phyloP scores from a whole-genome alignment of 805 yeast genomes.

The Wickerhamiella cacticola region DNA sequence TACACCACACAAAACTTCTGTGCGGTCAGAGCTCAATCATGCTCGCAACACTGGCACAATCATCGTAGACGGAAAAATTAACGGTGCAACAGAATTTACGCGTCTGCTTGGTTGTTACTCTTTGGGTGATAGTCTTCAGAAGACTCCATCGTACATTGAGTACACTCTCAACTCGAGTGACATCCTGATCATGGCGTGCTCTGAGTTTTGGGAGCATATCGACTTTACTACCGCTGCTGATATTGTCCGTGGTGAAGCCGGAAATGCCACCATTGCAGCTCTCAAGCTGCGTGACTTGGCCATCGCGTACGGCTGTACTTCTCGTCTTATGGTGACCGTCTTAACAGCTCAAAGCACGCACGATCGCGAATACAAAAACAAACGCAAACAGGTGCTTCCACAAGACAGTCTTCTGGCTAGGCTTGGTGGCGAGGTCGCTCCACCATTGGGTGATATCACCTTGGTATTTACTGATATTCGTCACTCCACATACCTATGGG shows the following conservation, averaged over 20 bases:
- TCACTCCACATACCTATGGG: slow-evolving; percentile 90
- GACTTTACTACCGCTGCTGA: slow-evolving; percentile 82
- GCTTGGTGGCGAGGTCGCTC: slow-evolving; percentile 71
- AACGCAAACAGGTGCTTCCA: slow-evolving; percentile 37
- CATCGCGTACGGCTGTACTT: slow-evolving; percentile 76
- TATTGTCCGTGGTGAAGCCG: slow-evolving; percentile 60
- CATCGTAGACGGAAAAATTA: slow-evolving; percentile 75
- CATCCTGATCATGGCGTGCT: slow-evolving; percentile 71
- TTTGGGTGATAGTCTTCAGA: slow-evolving; percentile 73
- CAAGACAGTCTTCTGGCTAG: slow-evolving; percentile 74
- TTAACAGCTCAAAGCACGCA: slow-evolving; percentile 21
- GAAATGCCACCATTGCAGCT: slow-evolving; percentile 83
- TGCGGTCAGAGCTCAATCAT: slow-evolving; percentile 58
- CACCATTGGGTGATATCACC: slow-evolving; percentile 90
- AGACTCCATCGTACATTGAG: slow-evolving; percentile 69
- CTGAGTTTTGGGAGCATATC: slow-evolving; percentile 73
- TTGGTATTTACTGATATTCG: slow-evolving; percentile 96
- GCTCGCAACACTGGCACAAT: slow-evolving; percentile 86
- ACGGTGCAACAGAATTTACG: slow-evolving; percentile 70
- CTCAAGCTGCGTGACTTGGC: slow-evolving; percentile 90
- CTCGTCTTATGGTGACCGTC: slow-evolving; percentile 72
- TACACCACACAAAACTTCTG: slow-evolving; percentile 60
- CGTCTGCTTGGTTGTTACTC: slow-evolving; percentile 88
- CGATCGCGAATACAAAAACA: slow-evolving; percentile 19
- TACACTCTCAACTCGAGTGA: slow-evolving; percentile 58